phyloP scores from a whole-genome alignment of 179 eudicot genomes.

The Spinacia oleracea region DNA sequence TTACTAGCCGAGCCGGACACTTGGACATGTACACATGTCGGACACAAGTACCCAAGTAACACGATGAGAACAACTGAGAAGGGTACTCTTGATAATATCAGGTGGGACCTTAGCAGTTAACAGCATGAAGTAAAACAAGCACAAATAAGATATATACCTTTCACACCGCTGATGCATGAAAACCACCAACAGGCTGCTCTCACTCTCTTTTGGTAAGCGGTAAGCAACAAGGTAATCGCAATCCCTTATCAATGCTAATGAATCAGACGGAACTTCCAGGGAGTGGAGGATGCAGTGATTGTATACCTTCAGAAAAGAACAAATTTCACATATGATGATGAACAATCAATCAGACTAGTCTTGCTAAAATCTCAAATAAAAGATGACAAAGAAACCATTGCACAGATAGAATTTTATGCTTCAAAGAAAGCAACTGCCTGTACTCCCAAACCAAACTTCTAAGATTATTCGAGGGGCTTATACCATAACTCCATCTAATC shows the following conservation, averaged over 20 bases:
- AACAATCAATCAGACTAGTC: constrained; percentile 1
- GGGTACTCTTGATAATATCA: background rate
- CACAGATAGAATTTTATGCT: background rate
- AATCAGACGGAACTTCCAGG: constrained; percentile 54
- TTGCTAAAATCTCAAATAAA: background rate
- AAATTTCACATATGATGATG: constrained; percentile 1
- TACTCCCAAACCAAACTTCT: background rate
- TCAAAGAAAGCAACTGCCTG: background rate
- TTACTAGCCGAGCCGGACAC: too few species aligned
- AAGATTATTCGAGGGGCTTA: background rate
- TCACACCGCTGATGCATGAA: constrained; percentile 56
- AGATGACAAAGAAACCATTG: background rate
- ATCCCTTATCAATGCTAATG: constrained; percentile 69
- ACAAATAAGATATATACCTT: constrained; percentile 26
- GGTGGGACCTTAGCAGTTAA: background rate
- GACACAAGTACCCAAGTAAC: too few species aligned
- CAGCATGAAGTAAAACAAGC: background rate
- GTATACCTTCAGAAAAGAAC: constrained; percentile 50
- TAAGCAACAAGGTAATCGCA: constrained; percentile 73
- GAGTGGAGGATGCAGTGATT: constrained; percentile 45
- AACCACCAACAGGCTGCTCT: constrained; percentile 53
- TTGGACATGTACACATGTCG: too few species aligned
- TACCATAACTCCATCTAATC: background rate
- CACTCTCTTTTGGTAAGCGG: constrained; percentile 57
- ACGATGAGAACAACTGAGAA: constrained; percentile 8